These are phyloP conservation scores for Penicillium psychrofluorescens DNA, from an alignment of 495 filamentous ascomycete species.

Conservation along the genomic window DNA sequence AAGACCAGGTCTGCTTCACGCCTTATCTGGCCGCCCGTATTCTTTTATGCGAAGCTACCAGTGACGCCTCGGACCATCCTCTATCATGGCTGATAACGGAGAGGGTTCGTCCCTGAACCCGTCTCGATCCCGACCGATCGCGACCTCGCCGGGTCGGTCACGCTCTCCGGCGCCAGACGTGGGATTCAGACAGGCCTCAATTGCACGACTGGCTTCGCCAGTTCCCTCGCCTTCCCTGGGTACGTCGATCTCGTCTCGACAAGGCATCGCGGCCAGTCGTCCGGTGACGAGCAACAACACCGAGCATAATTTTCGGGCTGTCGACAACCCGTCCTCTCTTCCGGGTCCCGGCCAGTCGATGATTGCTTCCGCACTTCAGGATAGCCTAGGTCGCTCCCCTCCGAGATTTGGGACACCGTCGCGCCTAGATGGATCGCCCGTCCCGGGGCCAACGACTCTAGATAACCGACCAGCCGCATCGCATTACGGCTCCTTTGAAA, in stretches of 20 bases:
- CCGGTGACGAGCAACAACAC: conserved; percentile 11
- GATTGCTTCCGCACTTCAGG: conserved; percentile 66
- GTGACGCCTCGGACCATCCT: neutral
- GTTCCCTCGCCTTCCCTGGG: conserved; percentile 43
- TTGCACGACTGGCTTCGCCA: conserved; percentile 66
- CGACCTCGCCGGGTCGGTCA: conserved; percentile 27
- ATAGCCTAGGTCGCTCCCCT: conserved; percentile 49
- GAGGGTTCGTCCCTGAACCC: conserved; percentile 29
- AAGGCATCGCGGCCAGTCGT: conserved; percentile 26
- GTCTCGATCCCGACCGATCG: conserved; percentile 28
- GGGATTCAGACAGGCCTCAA: conserved; percentile 57
- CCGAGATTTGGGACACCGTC: conserved; percentile 45
- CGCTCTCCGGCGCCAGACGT: conserved; percentile 39
- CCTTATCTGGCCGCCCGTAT: too few species aligned
- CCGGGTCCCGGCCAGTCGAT: conserved; percentile 68
- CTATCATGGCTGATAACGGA: conserved; percentile 33
- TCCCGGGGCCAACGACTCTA: conserved; percentile 31
- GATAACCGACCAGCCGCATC: conserved; percentile 46
- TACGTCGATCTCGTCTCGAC: conserved; percentile 37
- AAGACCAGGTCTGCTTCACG: too few species aligned
- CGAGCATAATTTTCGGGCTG: conserved; percentile 27
- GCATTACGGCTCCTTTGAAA: conserved; percentile 76
- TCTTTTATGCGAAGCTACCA: too few species aligned
- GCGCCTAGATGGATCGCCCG: conserved; percentile 49
- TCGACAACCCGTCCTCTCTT: conserved; percentile 35